These are phyloP conservation scores for Wickerhamiella pararugosa DNA, from an alignment of 1,139 yeast genomes.

Conservation along the genomic window DNA sequence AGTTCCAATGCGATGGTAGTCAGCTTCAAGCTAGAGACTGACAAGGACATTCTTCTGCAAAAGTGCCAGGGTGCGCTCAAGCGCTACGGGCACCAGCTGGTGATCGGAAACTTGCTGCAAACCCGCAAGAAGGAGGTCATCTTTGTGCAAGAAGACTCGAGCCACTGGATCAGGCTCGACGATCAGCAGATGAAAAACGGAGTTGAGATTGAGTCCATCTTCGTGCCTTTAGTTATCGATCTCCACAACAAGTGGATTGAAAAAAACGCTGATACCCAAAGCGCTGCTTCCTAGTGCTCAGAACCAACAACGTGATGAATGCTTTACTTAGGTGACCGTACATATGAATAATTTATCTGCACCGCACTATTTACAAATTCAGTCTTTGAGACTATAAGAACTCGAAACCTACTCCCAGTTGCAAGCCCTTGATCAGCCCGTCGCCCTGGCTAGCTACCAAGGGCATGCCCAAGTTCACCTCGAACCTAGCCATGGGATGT, in stretches of 20 bases:
- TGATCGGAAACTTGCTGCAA: slow-evolving; percentile 84
- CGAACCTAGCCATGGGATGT: slow-evolving; percentile 85
- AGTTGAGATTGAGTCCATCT: slow-evolving; percentile 56
- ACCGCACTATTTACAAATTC: background rate
- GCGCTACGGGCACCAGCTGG: slow-evolving; percentile 82
- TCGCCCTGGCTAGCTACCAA: slow-evolving; percentile 38
- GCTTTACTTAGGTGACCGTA: background rate
- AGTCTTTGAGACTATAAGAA: slow-evolving; percentile 35
- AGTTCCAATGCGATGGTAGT: slow-evolving; percentile 92
- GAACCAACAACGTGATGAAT: background rate
- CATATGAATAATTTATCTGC: too few species aligned
- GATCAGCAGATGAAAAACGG: slow-evolving; percentile 27
- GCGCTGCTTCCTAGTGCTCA: background rate
- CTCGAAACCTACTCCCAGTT: slow-evolving; percentile 82
- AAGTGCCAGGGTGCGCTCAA: slow-evolving; percentile 70
- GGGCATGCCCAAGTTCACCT: slow-evolving; percentile 75
- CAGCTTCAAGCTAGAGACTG: slow-evolving; percentile 91
- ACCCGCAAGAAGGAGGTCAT: slow-evolving; percentile 80
- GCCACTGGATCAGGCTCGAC: slow-evolving; percentile 38
- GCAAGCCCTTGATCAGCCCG: slow-evolving; percentile 65
- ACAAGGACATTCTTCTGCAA: slow-evolving; percentile 45
- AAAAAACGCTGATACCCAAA: background rate
- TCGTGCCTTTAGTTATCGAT: slow-evolving; percentile 58
- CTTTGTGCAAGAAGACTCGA: slow-evolving; percentile 42
- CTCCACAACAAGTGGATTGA: slow-evolving; percentile 50